Base-by-base conservation (phyloP, 2,329 filamentous ascomycete species). In the Curvularia eragrostidis region DNA sequence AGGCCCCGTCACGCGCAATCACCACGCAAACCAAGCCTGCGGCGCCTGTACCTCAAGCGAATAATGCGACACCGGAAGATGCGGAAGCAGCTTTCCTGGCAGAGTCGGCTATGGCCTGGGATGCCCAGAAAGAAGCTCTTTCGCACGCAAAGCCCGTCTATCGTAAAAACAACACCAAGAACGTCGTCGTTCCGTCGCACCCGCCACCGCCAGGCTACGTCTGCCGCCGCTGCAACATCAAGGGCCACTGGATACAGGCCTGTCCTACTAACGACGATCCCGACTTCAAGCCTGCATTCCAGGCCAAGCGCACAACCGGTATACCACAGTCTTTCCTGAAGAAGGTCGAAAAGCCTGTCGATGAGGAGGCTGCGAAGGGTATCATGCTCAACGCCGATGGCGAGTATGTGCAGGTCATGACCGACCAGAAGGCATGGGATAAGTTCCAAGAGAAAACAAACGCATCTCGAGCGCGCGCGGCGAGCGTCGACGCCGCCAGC, bases 221-320 rank as follows among this genome's bases (percentile, higher is more conserved):
- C 61, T 99, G 95, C 80, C 97, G 97, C 75, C 89, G 95, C 48
- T 99, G 95, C 78, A 91, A 93, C 61, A 90, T 97, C 77, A 97
- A 97, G 80, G 95, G 93, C n/a, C 95, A 99, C 77, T 99, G 94
- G 94, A 99, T 99, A 62, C 94, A 98, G 79, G 87, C 91, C 51
- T 99, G 95, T 73, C 95, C 95, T 6, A 99, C 94, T n/a, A 99
- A 99, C 76, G 92, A 97, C 75, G 93, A 99, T 66, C 94, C 95
- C 3, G 93, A 93, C 60, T 98, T 93, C 77, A 95, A 99, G 79
- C 93, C 93, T 66, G 90, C 92, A 52, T 92, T 93, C 48, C 89
- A 94, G 59, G 91, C 98, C 64, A 98, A 97, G 83, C 89, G 94
- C 60, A 98, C 95, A 4, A 99, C 95, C 41, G 95, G 95, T 65